phyloP scores from a whole-genome alignment of 2,329 filamentous ascomycete species.

The Trichophyton verrucosum region DNA sequence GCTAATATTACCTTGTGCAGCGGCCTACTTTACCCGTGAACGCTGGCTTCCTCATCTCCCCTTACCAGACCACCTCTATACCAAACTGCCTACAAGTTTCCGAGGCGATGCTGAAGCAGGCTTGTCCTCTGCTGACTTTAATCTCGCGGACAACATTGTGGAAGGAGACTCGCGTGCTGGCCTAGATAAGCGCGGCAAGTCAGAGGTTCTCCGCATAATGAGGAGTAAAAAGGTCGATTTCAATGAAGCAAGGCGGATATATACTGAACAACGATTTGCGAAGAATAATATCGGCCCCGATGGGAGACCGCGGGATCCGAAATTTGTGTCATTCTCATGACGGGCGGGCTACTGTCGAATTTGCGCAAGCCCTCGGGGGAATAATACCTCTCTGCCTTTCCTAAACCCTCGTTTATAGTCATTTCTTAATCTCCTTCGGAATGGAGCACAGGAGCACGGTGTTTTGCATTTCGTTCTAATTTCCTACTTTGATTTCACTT shows the following conservation, averaged over 20 bases:
- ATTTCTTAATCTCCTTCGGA: background rate
- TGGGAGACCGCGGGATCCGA: constrained; percentile 77
- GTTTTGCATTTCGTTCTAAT: background rate
- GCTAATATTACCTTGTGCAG: constrained; percentile 26
- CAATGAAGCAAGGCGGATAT: constrained; percentile 78
- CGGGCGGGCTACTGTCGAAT: background rate
- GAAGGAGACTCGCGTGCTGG: constrained; percentile 67
- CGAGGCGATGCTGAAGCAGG: constrained; percentile 77
- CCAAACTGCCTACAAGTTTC: constrained; percentile 65
- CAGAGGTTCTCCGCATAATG: constrained; percentile 81
- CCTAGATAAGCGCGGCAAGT: constrained; percentile 67
- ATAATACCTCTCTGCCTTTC: too few relatives aligned
- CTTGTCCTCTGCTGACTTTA: constrained; percentile 69
- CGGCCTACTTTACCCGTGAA: constrained; percentile 66
- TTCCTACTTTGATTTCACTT: background rate
- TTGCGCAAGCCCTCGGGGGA: too few relatives aligned
- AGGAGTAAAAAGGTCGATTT: constrained; percentile 69
- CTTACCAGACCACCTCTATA: constrained; percentile 57
- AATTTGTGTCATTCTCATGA: constrained; percentile 85
- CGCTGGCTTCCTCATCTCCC: constrained; percentile 64
- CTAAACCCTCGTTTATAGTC: background rate
- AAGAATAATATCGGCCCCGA: constrained; percentile 82
- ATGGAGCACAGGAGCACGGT: background rate
- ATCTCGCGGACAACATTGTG: constrained; percentile 67
- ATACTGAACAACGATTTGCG: constrained; percentile 73